A percentile compares a stretch with the other conserved stretches of the same genome.
Evolutionary conservation across 352 stramenopile species (phyloP).

Genomic region (Pythium brassicae): DNA sequence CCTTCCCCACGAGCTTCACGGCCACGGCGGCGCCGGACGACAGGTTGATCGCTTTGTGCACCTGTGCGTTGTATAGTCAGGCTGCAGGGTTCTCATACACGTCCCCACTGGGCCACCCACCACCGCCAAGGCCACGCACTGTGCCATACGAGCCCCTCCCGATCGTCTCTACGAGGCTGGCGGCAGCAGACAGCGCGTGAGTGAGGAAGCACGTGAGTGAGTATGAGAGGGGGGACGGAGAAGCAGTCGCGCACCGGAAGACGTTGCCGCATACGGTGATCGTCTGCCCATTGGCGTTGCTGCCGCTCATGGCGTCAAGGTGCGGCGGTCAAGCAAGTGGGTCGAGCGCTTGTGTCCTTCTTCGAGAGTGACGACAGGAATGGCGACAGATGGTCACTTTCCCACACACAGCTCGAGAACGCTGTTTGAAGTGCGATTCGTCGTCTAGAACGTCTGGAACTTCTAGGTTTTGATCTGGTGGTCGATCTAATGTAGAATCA

Average conservation of each 20-base stretch:
- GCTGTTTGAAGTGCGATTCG: not conserved
- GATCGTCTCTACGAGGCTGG: constrained; percentile 75
- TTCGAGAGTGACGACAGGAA: constrained; percentile 11
- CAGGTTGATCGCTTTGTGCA: constrained; percentile 83
- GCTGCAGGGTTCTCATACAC: not conserved
- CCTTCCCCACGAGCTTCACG: constrained; percentile 79
- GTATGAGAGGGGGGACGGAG: not conserved
- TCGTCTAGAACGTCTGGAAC: not conserved
- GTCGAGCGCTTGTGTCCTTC: constrained; percentile 1
- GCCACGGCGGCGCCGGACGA: constrained; percentile 70
- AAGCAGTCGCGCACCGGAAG: constrained; percentile 48
- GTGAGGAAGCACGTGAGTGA: not conserved
- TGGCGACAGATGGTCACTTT: constrained; percentile 13
- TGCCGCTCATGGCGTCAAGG: constrained; percentile 35
- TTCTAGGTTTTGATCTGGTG: too few species aligned
- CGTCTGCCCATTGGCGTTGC: constrained; percentile 66
- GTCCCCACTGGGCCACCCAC: not conserved
- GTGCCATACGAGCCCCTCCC: constrained; percentile 79
- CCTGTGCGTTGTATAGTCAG: constrained; percentile 20
- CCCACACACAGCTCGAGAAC: not conserved
- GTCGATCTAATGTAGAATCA: too few species aligned
- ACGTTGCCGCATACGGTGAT: constrained; percentile 80
- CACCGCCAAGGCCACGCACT: constrained; percentile 18
- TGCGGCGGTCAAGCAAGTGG: constrained; percentile 2
- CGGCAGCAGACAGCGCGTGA: not conserved